Evolutionary conservation across 352 stramenopile species (phyloP), one percentile per base, ranked within the genome.

Genomic region (Pythium rhizo-oryzae): DNA sequence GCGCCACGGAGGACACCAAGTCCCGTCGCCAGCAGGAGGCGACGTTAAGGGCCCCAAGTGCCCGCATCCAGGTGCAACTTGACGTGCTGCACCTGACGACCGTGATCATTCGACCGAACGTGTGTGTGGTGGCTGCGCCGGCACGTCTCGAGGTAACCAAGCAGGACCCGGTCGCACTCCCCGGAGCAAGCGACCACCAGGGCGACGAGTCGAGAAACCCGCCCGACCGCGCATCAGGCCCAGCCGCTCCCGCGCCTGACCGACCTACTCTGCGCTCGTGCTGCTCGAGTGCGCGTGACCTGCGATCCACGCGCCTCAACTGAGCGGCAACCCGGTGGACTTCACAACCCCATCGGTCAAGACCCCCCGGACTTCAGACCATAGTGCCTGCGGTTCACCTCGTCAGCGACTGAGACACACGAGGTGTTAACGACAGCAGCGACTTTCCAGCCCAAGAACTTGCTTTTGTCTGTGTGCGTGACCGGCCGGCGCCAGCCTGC

Each of bases 11-110:
- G 28, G 28, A 33, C 28, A 6, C 28, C 28, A 33, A 33, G 28
- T 33, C 54, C 39, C 35, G 54, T 61, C 54, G 54, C 39, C 35
- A 33, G 54, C 18, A 50, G 54, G 39, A 61, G 35, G 54, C 54
- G 54, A 61, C 39, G 54, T 50, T 50, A 33, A 33, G 28, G 28
- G 28, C 6, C 28, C 28, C 28, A 33, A 33, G 28, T n/a, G 50
- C 12, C 12, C 30, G 18, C 28, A 7, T 58, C 51, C 51, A 43
- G 51, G 51, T 44, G 51, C 51, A 21, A 1, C 25, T 7, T 13
- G 28, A 8, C 2, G 8, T 24, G 51, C 25, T 9, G 51, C 51
- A 43, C 51, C 51, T 58, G 51, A 58, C 51, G 51, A 58, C 51
- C 51, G 51, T 43, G 28, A 44, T 44, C 28, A 33, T 33, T 43